These are phyloP conservation scores for Teunomyces lycoperdinae DNA, from an alignment of 805 yeast genomes.

Conservation along the genomic window DNA sequence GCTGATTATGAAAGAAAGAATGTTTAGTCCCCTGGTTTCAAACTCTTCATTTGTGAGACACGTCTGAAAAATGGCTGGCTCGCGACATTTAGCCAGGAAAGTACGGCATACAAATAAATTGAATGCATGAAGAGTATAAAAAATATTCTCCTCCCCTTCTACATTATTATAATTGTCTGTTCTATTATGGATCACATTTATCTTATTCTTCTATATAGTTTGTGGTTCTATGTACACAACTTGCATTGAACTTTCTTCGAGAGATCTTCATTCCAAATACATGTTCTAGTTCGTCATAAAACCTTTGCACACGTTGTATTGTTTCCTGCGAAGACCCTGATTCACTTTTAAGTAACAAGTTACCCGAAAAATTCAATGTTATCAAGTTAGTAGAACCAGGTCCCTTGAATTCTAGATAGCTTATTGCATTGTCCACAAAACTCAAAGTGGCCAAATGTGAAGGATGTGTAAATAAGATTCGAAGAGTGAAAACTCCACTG, in stretches of 20 bases:
- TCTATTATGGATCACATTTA: neutral
- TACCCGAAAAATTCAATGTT: conserved; percentile 18
- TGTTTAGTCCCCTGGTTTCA: neutral
- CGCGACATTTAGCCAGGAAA: neutral
- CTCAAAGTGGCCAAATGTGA: conserved; percentile 12
- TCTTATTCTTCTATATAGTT: neutral
- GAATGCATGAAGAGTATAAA: neutral
- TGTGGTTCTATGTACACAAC: conserved; percentile 9
- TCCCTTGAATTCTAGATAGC: conserved; percentile 1
- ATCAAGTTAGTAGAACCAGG: conserved; percentile 10
- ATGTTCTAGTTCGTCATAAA: conserved; percentile 21
- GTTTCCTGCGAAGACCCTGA: conserved; percentile 4
- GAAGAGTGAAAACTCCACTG: conserved; percentile 12
- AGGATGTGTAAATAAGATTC: conserved; percentile 10
- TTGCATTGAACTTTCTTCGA: conserved; percentile 23
- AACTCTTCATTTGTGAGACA: conserved; percentile 1
- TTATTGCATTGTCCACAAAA: conserved; percentile 9
- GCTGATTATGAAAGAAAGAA: neutral
- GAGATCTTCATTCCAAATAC: conserved; percentile 18
- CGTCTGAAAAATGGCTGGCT: conserved; percentile 3
- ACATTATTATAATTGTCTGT: neutral
- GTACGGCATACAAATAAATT: neutral
- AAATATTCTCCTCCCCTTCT: neutral
- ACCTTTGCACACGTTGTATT: conserved; percentile 14
- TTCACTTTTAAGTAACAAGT: conserved; percentile 13